Base-by-base conservation (phyloP, 257 asterid genomes). In the Knoxia roxburghii region DNA sequence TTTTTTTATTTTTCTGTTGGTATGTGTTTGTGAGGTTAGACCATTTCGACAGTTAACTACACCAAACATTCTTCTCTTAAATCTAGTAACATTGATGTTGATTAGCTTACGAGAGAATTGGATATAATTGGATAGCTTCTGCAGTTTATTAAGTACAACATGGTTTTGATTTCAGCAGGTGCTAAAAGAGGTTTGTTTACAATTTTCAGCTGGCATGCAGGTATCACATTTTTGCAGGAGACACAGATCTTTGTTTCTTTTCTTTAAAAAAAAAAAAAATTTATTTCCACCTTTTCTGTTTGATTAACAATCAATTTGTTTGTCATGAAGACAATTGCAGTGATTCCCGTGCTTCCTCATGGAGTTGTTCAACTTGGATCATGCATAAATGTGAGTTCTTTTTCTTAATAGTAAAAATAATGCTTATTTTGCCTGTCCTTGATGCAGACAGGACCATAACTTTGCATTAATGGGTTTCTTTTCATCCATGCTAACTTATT, bases 361-460 rank as follows among this genome's bases (percentile, higher is more conserved):
- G 99, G 99, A 2, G 92, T 93, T 62, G 86, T 93, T 72, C 99
- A 90, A 67, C 85, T 90, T 78, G 99, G 97, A 76, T 93, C 99
- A 32, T 61, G 40, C 77, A 62, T 80, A 68, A 46, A 61, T 20
- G 96, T 76, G 75, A 77, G 87, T 78, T 61, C 53, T 35, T 65
- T 40, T 63, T 45, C 65, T 49, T 69, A 13, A 54, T 35, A 33
- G 49, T 30, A 27, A 20, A 60, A 33, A 48, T 40, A 27, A 0
- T 20, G 51, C 33, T 32, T 54, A 51, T 2, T 61, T 17, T n/a
- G 11, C 57, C n/a, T 53, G 27, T 3, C 13, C 21, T 11, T 24
- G 49, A 35, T 29, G 54, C 26, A 26, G 46, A 49, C 40, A 3
- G 6, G 51, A 10, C 29, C 20, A 33, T 33, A 20, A 58, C 14